phyloP scores from a whole-genome alignment of 2,329 filamentous ascomycete genomes.

The Trichoderma aggressivum region DNA sequence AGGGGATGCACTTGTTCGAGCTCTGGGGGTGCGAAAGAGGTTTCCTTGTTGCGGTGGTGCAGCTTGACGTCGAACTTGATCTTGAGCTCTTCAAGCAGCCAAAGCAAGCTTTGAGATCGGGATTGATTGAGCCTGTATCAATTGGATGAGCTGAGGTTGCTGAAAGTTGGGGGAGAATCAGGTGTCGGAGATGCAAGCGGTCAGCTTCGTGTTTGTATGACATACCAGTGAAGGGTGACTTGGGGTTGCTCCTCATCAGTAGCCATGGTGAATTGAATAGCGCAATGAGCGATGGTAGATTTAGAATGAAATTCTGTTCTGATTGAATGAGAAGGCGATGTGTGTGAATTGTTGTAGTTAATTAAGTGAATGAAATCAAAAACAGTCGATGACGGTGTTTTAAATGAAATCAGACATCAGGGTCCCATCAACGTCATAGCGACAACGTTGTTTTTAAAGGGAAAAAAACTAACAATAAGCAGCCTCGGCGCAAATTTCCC shows the following conservation, averaged over 20 bases:
- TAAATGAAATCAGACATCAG: not conserved
- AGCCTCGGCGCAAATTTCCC: not conserved
- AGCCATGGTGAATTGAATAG: constrained; percentile 7
- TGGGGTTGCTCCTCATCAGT: constrained; percentile 42
- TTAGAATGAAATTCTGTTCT: not conserved
- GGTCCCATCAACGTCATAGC: not conserved
- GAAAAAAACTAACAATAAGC: not conserved
- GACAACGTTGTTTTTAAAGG: not conserved
- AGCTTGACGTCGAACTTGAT: constrained; percentile 76
- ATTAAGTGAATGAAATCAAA: not conserved
- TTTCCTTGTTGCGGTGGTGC: constrained; percentile 63
- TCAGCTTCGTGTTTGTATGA: constrained; percentile 2
- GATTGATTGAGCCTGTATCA: constrained; percentile 72
- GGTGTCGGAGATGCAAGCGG: not conserved
- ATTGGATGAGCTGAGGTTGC: not conserved
- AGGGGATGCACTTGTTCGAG: constrained; percentile 77
- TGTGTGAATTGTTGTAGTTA: not conserved
- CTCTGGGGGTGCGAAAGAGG: constrained; percentile 69
- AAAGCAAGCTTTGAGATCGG: constrained; percentile 77
- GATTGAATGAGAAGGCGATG: not conserved
- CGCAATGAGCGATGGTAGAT: not conserved
- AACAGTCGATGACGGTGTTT: not conserved
- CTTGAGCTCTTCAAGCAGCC: constrained; percentile 80
- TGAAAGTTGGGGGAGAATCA: not conserved
- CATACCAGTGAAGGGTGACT: constrained; percentile 62